These are phyloP conservation scores for Claviceps fusiformis DNA, from an alignment of 2,329 filamentous ascomycete genomes.

Conservation along the genomic window DNA sequence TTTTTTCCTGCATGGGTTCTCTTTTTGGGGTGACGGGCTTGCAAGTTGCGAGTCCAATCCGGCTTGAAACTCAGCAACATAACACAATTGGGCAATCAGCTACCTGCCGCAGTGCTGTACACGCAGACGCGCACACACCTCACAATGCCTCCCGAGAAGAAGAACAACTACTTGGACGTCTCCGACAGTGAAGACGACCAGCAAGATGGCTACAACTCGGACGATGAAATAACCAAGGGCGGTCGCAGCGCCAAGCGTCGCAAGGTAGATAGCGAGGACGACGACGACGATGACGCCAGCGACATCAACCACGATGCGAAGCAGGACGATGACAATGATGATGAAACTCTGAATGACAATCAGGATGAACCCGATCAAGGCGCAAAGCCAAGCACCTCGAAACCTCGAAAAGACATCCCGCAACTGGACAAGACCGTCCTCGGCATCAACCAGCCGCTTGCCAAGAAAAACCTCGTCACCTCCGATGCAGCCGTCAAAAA, in stretches of 20 bases:
- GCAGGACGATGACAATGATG: slow-evolving; percentile 9
- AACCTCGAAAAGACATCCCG: slow-evolving; percentile 9
- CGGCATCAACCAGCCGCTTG: slow-evolving; percentile 39
- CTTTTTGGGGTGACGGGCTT: not conserved
- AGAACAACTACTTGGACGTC: slow-evolving; percentile 57
- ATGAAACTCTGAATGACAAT: not conserved
- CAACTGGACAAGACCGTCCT: slow-evolving; percentile 25
- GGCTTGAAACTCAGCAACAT: not conserved
- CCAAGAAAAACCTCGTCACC: slow-evolving; percentile 54
- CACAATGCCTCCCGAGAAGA: slow-evolving; percentile 52
- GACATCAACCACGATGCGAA: slow-evolving; percentile 21
- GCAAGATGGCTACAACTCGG: slow-evolving; percentile 50
- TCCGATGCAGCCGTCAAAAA: slow-evolving; percentile 52
- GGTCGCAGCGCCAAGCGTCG: slow-evolving; percentile 48
- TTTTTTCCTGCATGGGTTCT: not conserved
- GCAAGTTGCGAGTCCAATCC: no score
- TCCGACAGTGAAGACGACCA: slow-evolving; percentile 45
- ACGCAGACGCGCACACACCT: not conserved
- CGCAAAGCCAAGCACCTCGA: slow-evolving; percentile 12
- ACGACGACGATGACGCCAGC: slow-evolving; percentile 23
- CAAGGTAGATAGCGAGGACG: slow-evolving; percentile 31
- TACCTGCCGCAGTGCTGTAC: not conserved
- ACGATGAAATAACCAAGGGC: slow-evolving; percentile 55
- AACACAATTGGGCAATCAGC: not conserved
- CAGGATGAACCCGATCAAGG: slow-evolving; percentile 7